Conservation (phyloP, 2,329 filamentous ascomycete genomes). For the Aspergillaceae sp. region DNA sequence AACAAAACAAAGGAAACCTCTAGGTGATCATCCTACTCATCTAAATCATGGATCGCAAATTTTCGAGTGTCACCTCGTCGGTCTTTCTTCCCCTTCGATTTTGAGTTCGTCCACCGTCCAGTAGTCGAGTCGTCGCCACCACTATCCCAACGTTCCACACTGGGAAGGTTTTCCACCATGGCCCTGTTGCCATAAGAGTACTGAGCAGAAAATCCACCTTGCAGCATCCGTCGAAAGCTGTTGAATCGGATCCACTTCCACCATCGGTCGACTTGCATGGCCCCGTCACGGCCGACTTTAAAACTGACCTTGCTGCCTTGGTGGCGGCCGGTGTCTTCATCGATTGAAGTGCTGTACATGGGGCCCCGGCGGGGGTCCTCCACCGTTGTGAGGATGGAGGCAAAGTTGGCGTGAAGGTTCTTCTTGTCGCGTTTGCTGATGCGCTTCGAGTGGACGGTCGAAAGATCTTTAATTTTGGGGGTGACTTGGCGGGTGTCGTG, state of each 20-base stretch:
- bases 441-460: constrained; percentile 51
- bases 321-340: constrained; percentile 50
- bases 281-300: constrained; percentile 48
- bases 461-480: constrained; percentile 50
- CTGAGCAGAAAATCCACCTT: constrained; percentile 54
- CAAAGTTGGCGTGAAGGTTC: constrained; percentile 56
- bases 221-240: constrained; percentile 52
- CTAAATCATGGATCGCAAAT: background rate
- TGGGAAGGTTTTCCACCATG: constrained; percentile 47
- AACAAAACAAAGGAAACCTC: background rate
- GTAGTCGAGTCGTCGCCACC: background rate
- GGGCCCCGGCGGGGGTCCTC: constrained; percentile 60
- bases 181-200: constrained; percentile 53
- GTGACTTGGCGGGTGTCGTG: constrained; percentile 55
- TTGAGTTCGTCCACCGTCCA: background rate
- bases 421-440: constrained; percentile 61
- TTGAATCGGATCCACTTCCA: constrained; percentile 62
- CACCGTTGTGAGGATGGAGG: constrained; percentile 57
- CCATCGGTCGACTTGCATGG: constrained; percentile 61
- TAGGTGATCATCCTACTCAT: background rate
- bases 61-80: no score
- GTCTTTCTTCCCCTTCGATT: no score
- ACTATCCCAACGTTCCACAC: background rate
- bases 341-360: constrained; percentile 55
- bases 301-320: constrained; percentile 57